Evolutionary conservation across 108 stramenopile species (phyloP).

Genomic region (Pelagomonas calceolata): DNA sequence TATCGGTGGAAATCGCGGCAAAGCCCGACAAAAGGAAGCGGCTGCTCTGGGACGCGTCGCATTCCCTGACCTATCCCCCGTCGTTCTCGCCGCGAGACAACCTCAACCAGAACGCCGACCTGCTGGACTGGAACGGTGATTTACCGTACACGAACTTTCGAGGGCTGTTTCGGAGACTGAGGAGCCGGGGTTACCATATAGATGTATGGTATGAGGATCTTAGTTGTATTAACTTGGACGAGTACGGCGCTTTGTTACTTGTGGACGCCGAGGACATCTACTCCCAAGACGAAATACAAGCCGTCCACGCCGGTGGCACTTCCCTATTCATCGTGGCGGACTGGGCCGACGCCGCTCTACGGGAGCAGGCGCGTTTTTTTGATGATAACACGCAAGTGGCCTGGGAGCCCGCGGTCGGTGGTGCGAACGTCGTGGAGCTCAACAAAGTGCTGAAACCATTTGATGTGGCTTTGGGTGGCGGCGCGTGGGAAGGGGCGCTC

Average conservation of each 20-base stretch:
- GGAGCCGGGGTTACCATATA: slow-evolving; percentile 18
- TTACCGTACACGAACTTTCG: slow-evolving; percentile 24
- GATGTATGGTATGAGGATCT: slow-evolving; percentile 13
- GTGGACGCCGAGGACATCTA: slow-evolving; percentile 15
- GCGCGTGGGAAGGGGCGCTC: slow-evolving; percentile 12
- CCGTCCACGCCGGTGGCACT: slow-evolving; percentile 10
- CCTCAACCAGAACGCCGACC: neutral
- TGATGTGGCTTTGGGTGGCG: slow-evolving; percentile 19
- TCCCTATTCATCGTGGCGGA: slow-evolving; percentile 15
- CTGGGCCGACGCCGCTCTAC: slow-evolving; percentile 15
- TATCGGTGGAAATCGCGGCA: slow-evolving; percentile 3
- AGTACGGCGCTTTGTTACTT: slow-evolving; percentile 20
- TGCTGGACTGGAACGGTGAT: slow-evolving; percentile 26
- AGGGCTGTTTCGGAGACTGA: slow-evolving; percentile 9
- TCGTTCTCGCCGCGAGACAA: neutral
- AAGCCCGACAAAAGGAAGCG: slow-evolving; percentile 6
- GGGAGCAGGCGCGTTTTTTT: slow-evolving; percentile 13
- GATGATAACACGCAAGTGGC: slow-evolving; percentile 25
- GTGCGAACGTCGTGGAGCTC: slow-evolving; percentile 23
- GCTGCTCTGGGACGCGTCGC: slow-evolving; percentile 24
- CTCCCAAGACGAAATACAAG: neutral
- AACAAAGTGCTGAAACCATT: slow-evolving; percentile 19
- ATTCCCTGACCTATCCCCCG: slow-evolving; percentile 19
- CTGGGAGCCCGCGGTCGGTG: slow-evolving; percentile 20
- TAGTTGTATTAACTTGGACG: slow-evolving; percentile 9